A percentile compares a stretch with the other conserved stretches of the same genome.
These are phyloP conservation scores for Actinomortierella ambigua DNA, from an alignment of 371 early-diverging fungal genomes.

Conservation along the genomic window DNA sequence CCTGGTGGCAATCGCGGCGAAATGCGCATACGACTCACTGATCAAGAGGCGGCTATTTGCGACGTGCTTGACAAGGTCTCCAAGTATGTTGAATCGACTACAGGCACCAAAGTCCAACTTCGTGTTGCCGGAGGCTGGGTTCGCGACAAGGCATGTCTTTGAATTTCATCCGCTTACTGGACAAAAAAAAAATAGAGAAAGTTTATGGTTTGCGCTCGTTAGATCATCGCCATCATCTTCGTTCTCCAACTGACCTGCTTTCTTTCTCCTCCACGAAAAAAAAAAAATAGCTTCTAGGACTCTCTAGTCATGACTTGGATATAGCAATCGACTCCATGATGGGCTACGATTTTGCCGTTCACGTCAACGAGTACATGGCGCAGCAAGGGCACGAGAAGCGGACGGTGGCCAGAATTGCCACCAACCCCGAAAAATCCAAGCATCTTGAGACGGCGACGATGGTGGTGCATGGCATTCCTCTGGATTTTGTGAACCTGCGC, in stretches of 20 bases:
- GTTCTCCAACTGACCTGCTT: no score
- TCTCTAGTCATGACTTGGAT: conserved; percentile 93
- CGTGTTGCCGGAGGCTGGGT: conserved; percentile 99
- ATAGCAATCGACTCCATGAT: conserved; percentile 95
- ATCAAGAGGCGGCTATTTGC: conserved; percentile 66
- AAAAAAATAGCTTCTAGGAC: conserved; percentile 80
- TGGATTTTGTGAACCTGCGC: conserved; percentile 98
- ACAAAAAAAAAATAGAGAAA: no score
- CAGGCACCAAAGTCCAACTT: conserved; percentile 67
- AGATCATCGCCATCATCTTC: no score
- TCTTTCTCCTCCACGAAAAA: no score
- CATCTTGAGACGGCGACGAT: conserved; percentile 99
- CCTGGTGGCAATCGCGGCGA: not conserved
- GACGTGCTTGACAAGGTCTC: conserved; percentile 64
- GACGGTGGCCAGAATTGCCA: conserved; percentile 82
- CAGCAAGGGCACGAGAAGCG: conserved; percentile 54
- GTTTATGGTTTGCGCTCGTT: no score
- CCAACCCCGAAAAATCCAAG: conserved; percentile 98
- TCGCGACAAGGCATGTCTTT: conserved; percentile 84
- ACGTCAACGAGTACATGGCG: conserved; percentile 72
- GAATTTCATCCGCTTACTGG: no score
- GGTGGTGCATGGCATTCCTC: conserved; percentile 73
- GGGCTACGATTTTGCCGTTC: conserved; percentile 93
- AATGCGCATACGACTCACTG: conserved; percentile 48
- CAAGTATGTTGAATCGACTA: conserved; percentile 51